Evolutionary conservation across 2,329 filamentous ascomycete genomes (phyloP), one percentile per base, ranked within the genome.

Genomic region (Dryadomyces quercus-mongolicae): DNA sequence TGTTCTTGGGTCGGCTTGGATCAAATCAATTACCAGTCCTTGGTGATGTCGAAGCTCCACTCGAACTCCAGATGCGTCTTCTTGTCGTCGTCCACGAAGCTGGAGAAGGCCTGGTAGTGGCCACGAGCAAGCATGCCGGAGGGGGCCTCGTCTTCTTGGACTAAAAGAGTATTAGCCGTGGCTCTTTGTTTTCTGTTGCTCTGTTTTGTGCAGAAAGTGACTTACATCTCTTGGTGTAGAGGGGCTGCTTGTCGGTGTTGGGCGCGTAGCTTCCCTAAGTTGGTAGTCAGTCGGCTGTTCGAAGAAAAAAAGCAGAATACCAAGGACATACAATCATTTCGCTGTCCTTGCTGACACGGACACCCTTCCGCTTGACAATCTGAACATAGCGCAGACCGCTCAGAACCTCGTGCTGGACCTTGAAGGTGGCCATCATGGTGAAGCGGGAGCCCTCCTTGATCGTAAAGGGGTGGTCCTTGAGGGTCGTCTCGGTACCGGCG

Each of bases 261-360:
- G 93, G 93, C 54, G 89, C 86, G 66, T 92, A 98, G 64, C 88
- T 95, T 62, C 92, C 90, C 88, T 93, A 61, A 59, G 45, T 31
- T n/a, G n/a, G 9, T 42, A 12, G 12, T 42, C 38, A n/a, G 38
- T n/a, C 4, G 16, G 9, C 38, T 42, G 12, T 42, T 42, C 9
- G 12, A n/a, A n/a, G n/a, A n/a, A n/a, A n/a, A n/a, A n/a, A n/a
- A n/a, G n/a, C n/a, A n/a, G n/a, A n/a, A n/a, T n/a, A n/a, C n/a
- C n/a, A n/a, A n/a, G n/a, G n/a, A 77, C 85, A 66, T 71, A 93
- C 90, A 79, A 98, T 86, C 93, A 98, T 98, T 75, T 97, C 92
- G 63, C 94, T 87, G 65, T 93, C 86, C 81, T 96, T 98, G 75
- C 86, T 88, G 58, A 92, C 82, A 56, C 81, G 82, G 67, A 97